Evolutionary conservation across 2,329 filamentous ascomycete species (phyloP).

Genomic region (Venturia effusa): DNA sequence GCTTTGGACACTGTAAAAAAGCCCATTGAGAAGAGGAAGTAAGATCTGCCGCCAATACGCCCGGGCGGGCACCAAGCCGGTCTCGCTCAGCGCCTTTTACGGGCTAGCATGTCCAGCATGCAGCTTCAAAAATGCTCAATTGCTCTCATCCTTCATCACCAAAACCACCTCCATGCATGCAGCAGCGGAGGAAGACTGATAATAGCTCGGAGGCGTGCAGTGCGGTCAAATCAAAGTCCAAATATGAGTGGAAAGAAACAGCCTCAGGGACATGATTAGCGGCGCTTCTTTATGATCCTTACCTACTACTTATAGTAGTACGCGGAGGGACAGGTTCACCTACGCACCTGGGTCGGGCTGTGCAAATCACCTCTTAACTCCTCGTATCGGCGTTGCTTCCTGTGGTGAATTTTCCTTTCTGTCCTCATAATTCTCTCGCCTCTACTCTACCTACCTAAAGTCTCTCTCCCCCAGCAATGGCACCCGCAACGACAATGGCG

Average conservation of each 20-base stretch:
- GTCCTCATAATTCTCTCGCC: no score
- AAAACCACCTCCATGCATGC: neutral
- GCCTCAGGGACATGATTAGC: neutral
- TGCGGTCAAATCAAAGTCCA: neutral
- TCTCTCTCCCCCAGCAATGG: neutral
- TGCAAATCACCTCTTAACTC: neutral
- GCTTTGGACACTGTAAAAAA: no score
- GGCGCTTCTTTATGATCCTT: no score
- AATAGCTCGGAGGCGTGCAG: neutral
- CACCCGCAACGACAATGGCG: neutral
- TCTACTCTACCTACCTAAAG: neutral
- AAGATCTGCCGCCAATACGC: neutral
- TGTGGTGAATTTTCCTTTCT: neutral
- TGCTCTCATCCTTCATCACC: neutral
- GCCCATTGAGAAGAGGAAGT: neutral
- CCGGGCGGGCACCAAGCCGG: neutral
- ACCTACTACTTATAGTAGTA: no score
- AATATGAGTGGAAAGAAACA: neutral
- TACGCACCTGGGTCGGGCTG: neutral
- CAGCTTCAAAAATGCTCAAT: neutral
- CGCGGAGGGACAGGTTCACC: neutral
- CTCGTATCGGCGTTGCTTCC: neutral
- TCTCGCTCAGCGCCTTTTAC: neutral
- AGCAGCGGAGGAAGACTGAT: no score
- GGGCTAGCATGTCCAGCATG: neutral